phyloP scores from a whole-genome alignment of 768 basidiomycete species.

The Panaeolus cyanescens region DNA sequence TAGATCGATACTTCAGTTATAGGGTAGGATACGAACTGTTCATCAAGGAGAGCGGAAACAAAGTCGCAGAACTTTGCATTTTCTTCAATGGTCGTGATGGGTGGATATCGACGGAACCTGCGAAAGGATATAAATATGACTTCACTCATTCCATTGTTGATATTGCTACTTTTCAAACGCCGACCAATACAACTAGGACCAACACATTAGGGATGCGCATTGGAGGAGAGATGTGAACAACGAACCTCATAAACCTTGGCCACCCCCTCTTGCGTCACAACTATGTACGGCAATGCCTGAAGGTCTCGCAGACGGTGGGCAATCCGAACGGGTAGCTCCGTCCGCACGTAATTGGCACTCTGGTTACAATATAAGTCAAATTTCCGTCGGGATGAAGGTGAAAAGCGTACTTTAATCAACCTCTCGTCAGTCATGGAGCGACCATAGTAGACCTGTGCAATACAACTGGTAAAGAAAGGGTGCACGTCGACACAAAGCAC shows the following conservation, averaged over 20 bases:
- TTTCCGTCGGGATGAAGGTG: background rate
- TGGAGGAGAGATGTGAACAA: background rate
- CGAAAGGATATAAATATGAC: background rate
- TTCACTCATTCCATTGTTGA: background rate
- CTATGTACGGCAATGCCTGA: slow-evolving; percentile 83
- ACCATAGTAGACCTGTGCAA: slow-evolving; percentile 77
- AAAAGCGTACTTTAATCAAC: slow-evolving; percentile 62
- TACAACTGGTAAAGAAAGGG: background rate
- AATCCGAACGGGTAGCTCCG: slow-evolving; percentile 85
- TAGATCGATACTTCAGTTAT: slow-evolving; percentile 4
- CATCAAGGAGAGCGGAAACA: slow-evolving; percentile 59
- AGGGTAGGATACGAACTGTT: slow-evolving; percentile 61
- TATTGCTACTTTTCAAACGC: slow-evolving; percentile 76
- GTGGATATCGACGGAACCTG: slow-evolving; percentile 75
- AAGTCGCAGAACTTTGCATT: slow-evolving; percentile 82
- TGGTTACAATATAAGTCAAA: slow-evolving; percentile 25
- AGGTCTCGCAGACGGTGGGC: slow-evolving; percentile 87
- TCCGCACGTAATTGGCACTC: slow-evolving; percentile 91
- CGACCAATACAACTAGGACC: slow-evolving; percentile 76
- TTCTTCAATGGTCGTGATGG: slow-evolving; percentile 69
- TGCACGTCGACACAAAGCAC: background rate
- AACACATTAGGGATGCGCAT: slow-evolving; percentile 3
- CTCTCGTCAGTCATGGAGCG: slow-evolving; percentile 79
- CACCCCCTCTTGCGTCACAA: slow-evolving; percentile 84
- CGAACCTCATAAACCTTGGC: slow-evolving; percentile 83